These are phyloP conservation scores for Dendrobium catenatum DNA, from an alignment of 106 monocot species.

Conservation along the genomic window DNA sequence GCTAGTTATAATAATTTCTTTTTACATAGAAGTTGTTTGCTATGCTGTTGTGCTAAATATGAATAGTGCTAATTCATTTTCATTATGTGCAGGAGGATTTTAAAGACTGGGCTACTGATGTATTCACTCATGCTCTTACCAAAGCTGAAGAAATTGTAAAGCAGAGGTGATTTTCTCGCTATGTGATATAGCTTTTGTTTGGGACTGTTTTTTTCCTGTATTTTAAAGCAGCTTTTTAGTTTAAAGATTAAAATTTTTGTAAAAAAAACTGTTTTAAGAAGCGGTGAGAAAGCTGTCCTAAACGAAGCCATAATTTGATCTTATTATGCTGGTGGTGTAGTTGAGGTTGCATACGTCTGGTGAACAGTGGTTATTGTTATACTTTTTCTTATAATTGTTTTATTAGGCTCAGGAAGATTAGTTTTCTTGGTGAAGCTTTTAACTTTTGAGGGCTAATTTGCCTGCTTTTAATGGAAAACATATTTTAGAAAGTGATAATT, in stretches of 20 bases:
- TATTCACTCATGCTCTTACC: conserved; percentile 75
- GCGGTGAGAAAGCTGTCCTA: too few species aligned
- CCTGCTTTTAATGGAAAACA: too few species aligned
- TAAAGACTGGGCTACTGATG: conserved; percentile 89
- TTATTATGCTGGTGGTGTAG: not conserved
- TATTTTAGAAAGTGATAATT: too few species aligned
- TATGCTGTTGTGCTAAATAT: not conserved
- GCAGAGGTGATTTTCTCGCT: conserved; percentile 27
- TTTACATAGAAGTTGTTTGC: too few species aligned
- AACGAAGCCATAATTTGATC: not conserved
- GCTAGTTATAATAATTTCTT: too few species aligned
- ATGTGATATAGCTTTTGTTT: not conserved
- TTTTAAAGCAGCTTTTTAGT: too few species aligned
- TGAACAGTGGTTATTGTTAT: not conserved
- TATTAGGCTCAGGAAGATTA: not conserved
- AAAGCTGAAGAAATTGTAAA: conserved; percentile 85
- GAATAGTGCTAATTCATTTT: not conserved
- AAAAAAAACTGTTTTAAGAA: too few species aligned
- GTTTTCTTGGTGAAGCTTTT: not conserved
- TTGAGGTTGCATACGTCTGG: not conserved
- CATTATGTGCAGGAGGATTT: conserved; percentile 68
- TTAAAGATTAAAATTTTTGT: too few species aligned
- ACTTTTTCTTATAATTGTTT: not conserved
- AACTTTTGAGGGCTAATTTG: too few species aligned
- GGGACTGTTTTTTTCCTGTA: too few species aligned